phyloP scores from a whole-genome alignment of 352 stramenopile genomes.

The Pythium oligandrum region DNA sequence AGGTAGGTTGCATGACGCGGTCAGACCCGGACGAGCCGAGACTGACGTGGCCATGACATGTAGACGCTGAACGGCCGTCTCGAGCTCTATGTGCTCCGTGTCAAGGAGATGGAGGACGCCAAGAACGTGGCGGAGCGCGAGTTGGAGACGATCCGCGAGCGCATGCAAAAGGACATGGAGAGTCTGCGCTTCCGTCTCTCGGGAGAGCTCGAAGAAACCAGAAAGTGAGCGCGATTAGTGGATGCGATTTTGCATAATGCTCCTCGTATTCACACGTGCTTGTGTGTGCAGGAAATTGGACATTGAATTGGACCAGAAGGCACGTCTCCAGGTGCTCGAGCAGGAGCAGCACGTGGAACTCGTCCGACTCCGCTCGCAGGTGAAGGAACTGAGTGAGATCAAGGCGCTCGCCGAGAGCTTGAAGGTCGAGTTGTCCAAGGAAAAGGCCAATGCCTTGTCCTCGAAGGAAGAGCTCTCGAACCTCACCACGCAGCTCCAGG shows the following conservation, averaged over 20 bases:
- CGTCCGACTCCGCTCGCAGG: conserved; percentile 63
- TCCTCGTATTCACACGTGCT: not conserved
- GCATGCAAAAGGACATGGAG: conserved; percentile 77
- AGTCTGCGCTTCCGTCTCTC: conserved; percentile 47
- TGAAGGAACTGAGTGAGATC: conserved; percentile 60
- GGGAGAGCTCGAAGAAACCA: conserved; percentile 74
- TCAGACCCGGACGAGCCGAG: too few species aligned
- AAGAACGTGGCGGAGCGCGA: conserved; percentile 70
- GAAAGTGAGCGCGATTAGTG: conserved; percentile 30
- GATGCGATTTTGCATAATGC: not conserved
- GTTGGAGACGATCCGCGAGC: conserved; percentile 73
- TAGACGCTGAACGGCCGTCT: conserved; percentile 76
- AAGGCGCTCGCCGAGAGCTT: conserved; percentile 52
- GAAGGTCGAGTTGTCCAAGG: conserved; percentile 42
- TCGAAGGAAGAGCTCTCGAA: conserved; percentile 75
- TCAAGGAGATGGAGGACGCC: conserved; percentile 79
- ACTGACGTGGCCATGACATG: too few species aligned
- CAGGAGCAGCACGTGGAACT: conserved; percentile 78
- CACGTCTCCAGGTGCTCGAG: conserved; percentile 65
- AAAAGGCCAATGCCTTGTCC: conserved; percentile 55
- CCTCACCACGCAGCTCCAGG: conserved; percentile 63
- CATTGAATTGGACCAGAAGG: conserved; percentile 69
- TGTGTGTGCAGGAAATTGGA: conserved; percentile 49
- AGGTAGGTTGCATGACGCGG: conserved; percentile 27
- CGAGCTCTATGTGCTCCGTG: conserved; percentile 78